phyloP scores from a whole-genome alignment of 495 filamentous ascomycete species.

The Xylaria flabelliformis region DNA sequence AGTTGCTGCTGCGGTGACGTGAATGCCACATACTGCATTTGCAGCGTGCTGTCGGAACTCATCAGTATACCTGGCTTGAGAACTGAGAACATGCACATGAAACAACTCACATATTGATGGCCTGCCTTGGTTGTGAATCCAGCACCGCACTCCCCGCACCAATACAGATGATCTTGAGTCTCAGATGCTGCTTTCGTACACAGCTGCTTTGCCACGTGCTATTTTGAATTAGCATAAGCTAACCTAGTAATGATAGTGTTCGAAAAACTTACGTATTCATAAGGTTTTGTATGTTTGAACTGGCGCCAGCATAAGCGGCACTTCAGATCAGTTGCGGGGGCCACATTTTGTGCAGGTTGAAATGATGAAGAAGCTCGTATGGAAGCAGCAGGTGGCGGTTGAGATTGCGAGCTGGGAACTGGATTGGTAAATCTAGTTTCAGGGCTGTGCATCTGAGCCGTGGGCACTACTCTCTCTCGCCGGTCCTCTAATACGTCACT shows the following conservation, averaged over 20 bases:
- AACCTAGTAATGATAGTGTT: background rate
- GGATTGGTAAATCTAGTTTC: slow-evolving; percentile 11
- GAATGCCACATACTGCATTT: slow-evolving; percentile 45
- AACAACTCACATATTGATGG: slow-evolving; percentile 42
- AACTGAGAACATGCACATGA: background rate
- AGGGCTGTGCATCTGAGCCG: slow-evolving; percentile 25
- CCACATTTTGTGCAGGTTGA: slow-evolving; percentile 10
- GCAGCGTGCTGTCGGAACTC: slow-evolving; percentile 39
- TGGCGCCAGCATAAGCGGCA: slow-evolving; percentile 50
- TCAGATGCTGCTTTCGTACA: slow-evolving; percentile 44
- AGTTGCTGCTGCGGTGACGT: slow-evolving; percentile 32
- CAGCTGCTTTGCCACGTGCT: slow-evolving; percentile 50
- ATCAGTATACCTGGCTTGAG: slow-evolving; percentile 19
- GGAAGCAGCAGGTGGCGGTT: slow-evolving; percentile 6
- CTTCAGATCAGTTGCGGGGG: slow-evolving; percentile 34
- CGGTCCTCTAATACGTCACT: slow-evolving; percentile 50
- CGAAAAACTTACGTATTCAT: slow-evolving; percentile 48
- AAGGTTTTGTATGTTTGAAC: slow-evolving; percentile 41
- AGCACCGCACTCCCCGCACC: slow-evolving; percentile 50
- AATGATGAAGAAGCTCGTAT: background rate
- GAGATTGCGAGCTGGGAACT: slow-evolving; percentile 2
- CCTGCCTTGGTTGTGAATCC: slow-evolving; percentile 44
- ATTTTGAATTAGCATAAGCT: slow-evolving; percentile 15
- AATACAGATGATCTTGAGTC: slow-evolving; percentile 38
- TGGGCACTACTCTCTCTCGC: slow-evolving; percentile 32